Base-by-base conservation (phyloP, 495 filamentous ascomycete genomes). In the Penicillium verhagenii region DNA sequence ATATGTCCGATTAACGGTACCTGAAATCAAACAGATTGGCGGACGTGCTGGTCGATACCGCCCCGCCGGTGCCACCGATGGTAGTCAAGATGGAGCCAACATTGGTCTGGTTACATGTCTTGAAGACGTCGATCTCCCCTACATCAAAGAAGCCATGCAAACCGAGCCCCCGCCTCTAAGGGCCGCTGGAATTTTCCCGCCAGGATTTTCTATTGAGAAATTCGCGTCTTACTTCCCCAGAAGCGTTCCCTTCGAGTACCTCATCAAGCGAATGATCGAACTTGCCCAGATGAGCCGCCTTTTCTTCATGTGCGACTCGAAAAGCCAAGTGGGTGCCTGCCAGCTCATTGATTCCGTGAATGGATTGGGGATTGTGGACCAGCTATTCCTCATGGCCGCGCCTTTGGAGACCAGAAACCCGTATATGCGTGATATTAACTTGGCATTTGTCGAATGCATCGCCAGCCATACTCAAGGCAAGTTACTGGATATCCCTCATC, bases 21-120 rank as follows among this genome's bases (percentile, higher is more conserved):
- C 89, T 1, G 87, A 96, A 53, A 80, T 96, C 47, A 97, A 95
- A 66, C 95, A 99, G 61, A 99, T 99, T 54, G 94, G 81, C 50
- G 95, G 95, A 19, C 85, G 95, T 58, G 95, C 95, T 18, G 95
- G 95, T 23, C 88, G 95, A 28, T 99, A 87, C 73, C 86, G 83
- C 16, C 86, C 88, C 26, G 89, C 91, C 76, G 87, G 64, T 60
- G 56, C 25, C 46, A 63, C 47, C 37, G 45, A 56, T 47, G 61
- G 60, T n/a, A 44, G 46, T 53, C 44, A 69, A n/a, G 57, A 70
- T 3, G 59, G 47, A 14, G 29, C 63, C 35, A 75, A 78, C 42
- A 69, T 86, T 3, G 94, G 94, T 2, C 75, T 80, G n/a, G 90
- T 96, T 16, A 96, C 94, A 6, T 86, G 88, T 2, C 70, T 97